Conservation (phyloP, 768 basidiomycete genomes). For the Hemileccinum rubropunctum region DNA sequence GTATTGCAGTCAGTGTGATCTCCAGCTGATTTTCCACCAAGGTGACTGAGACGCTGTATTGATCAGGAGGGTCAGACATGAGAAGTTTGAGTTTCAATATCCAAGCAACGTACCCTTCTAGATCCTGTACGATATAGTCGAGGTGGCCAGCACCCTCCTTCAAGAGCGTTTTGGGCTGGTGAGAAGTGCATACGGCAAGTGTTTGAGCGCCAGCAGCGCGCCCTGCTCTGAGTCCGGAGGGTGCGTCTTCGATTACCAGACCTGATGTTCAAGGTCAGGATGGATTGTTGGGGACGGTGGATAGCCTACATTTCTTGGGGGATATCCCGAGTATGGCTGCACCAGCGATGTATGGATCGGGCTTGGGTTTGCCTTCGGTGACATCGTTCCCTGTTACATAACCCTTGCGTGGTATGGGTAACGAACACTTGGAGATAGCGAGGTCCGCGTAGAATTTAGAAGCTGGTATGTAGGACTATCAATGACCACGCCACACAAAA, state of each 20-base stretch:
- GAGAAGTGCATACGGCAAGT: slow-evolving; percentile 83
- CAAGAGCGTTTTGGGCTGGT: slow-evolving; percentile 50
- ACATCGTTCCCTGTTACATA: slow-evolving; percentile 67
- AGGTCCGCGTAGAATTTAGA: slow-evolving; percentile 68
- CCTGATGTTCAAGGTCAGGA: slow-evolving; percentile 39
- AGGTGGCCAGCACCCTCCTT: slow-evolving; percentile 40
- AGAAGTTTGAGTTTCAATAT: background rate
- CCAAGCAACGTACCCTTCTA: slow-evolving; percentile 52
- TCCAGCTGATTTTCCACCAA: slow-evolving; percentile 22
- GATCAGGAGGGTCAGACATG: background rate
- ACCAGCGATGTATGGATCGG: slow-evolving; percentile 83
- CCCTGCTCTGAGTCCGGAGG: slow-evolving; percentile 75
- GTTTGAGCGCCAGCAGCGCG: slow-evolving; percentile 72
- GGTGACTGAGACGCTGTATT: slow-evolving; percentile 18
- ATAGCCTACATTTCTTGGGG: slow-evolving; percentile 51
- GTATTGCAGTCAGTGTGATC: slow-evolving; percentile 12
- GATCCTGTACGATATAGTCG: slow-evolving; percentile 66
- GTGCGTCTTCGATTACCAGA: slow-evolving; percentile 88
- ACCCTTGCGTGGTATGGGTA: slow-evolving; percentile 56
- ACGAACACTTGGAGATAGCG: slow-evolving; percentile 61
- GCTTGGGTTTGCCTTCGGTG: slow-evolving; percentile 81
- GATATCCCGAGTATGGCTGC: slow-evolving; percentile 53
- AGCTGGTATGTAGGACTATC: slow-evolving; percentile 42
- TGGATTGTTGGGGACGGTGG: background rate
- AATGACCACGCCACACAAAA: background rate